These are phyloP conservation scores for Salix udensis DNA, from an alignment of 345 rosid genomes.

Conservation along the genomic window DNA sequence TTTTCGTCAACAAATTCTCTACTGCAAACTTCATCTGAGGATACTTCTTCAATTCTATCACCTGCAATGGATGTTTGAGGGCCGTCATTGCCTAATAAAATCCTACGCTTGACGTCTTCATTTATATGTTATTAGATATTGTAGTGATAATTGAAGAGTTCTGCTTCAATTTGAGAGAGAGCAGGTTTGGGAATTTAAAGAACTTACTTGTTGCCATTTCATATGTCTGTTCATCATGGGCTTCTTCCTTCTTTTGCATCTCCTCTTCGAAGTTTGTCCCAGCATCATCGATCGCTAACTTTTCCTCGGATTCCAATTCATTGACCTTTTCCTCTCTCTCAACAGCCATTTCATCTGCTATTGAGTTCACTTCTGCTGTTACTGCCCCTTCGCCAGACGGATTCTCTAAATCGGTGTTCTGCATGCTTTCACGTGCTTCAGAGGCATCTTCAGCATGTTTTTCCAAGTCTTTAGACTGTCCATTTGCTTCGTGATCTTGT, in stretches of 20 bases:
- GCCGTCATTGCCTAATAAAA: neutral
- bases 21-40: neutral
- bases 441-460: constrained; percentile 10
- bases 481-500: constrained; percentile 5
- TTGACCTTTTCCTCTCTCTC: constrained; percentile 5
- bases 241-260: constrained; percentile 10
- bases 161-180: neutral
- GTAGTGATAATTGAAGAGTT: too few relatives aligned
- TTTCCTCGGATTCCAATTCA: constrained; percentile 7
- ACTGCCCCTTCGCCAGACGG: neutral
- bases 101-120: neutral
- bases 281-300: neutral
- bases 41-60: neutral
- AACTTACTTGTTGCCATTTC: constrained; percentile 19
- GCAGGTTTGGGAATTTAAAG: neutral
- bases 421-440: constrained; percentile 7
- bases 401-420: constrained; percentile 2
- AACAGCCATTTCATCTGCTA: constrained; percentile 6
- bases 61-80: constrained; percentile 9
- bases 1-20: neutral
- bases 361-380: constrained; percentile 7
- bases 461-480: neutral
- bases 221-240: neutral
- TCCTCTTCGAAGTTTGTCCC: constrained; percentile 12
- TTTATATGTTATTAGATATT: too few relatives aligned